Base-by-base conservation (phyloP, 768 basidiomycete species). In the Cantharellus anzutake region DNA sequence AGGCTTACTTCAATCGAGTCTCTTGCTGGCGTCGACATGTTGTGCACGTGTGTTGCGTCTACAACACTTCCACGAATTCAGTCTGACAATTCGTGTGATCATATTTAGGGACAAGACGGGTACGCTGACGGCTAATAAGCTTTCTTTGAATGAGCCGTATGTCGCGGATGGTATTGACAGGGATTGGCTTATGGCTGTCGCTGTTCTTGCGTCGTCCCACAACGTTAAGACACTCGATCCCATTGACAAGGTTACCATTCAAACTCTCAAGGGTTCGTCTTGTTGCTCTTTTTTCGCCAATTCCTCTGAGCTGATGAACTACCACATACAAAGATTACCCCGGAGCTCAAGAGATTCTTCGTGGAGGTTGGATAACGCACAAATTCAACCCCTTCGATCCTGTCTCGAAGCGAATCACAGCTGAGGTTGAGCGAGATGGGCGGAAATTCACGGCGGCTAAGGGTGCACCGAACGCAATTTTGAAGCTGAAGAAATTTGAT, bases 331-430 rank as follows among this genome's bases (percentile, higher is more conserved):
- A 71, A 70, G 70, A 74, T 63, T 76, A 70, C 65, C 74, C 75
- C 35, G 68, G 70, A 57, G 75, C 76, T 0, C 72, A 72, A 60
- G 72, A 76, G 63, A 72, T 71, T 63, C 70, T 74, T 44, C 65
- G 68, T 59, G 60, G 63, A 14, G 75, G 75, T 29, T 77, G 75
- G 75, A 69, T 66, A 56, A 77, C 75, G 34, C 59, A 69, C 65
- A 74, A 73, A 60, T 77, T 77, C 65, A 67, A 68, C 3, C 76
- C 76, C 4, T 76, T 76, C 64, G 74, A 77, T 62, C 76, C 76
- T 5, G 76, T 77, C 48, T 75, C 74, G 56, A 76, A 77, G 66
- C 73, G 76, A 41, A 77, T 77, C 65, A 74, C 74, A 35, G 73
- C 75, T 20, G 73, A 75, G 62, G 72, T 77, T 35, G 72, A 73